A percentile compares a stretch with the other conserved stretches of the same genome.
These are phyloP conservation scores for Colletotrichum lini DNA, from an alignment of 2,329 filamentous ascomycete species.

Conservation along the genomic window DNA sequence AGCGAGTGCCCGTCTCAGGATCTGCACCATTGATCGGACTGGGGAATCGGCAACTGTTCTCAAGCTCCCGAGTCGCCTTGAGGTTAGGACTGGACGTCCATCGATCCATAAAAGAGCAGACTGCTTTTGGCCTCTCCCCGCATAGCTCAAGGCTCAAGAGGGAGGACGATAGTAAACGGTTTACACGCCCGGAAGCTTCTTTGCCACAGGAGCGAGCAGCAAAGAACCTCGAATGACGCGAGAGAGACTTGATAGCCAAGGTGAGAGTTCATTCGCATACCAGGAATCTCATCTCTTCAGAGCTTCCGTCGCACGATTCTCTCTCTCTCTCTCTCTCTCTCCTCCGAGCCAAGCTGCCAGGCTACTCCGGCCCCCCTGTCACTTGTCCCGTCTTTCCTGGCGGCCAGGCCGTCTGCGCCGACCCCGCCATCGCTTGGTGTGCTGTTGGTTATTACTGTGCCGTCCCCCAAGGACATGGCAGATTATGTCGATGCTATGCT, in stretches of 20 bases:
- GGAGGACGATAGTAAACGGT: not conserved
- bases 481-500: slow-evolving; percentile 56
- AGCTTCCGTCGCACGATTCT: not conserved
- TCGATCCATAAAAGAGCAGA: not conserved
- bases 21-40: slow-evolving; percentile 8
- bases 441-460: slow-evolving; percentile 54
- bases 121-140: not conserved
- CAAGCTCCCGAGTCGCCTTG: not conserved
- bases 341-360: slow-evolving; percentile 45
- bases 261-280: slow-evolving; percentile 7
- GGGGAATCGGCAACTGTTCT: not conserved
- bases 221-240: not conserved
- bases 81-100: not conserved
- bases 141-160: not conserved
- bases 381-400: slow-evolving; percentile 42
- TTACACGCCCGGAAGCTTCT: not conserved
- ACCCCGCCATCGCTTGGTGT: slow-evolving; percentile 55
- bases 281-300: not conserved
- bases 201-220: too few relatives aligned
- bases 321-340: not conserved
- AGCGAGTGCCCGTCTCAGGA: not conserved
- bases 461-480: slow-evolving; percentile 52
- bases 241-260: slow-evolving; percentile 11
- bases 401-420: slow-evolving; percentile 47
- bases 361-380: slow-evolving; percentile 51